Conservation (phyloP, 257 asterid genomes). For the Forsythia suspensa region DNA sequence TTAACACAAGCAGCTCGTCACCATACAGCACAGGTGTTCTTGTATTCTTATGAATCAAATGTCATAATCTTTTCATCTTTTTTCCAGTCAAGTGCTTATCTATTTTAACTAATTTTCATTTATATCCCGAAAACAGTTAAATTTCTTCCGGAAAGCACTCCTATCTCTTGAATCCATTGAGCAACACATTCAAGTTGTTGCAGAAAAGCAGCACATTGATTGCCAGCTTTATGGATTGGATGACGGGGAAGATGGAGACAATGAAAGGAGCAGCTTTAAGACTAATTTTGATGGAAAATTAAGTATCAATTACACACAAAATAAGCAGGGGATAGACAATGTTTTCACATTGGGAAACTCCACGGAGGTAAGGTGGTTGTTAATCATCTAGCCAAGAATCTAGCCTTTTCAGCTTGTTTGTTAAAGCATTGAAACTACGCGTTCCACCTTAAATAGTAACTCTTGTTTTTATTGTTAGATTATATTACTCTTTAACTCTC, state of each 20-base stretch:
- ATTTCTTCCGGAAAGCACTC: slow-evolving; percentile 83
- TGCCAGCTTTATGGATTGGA: slow-evolving; percentile 61
- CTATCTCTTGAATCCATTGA: slow-evolving; percentile 87
- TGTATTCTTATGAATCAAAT: slow-evolving; percentile 16
- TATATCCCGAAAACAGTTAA: slow-evolving; percentile 52
- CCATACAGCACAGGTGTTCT: slow-evolving; percentile 86
- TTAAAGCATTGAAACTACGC: not conserved
- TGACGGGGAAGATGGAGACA: slow-evolving; percentile 46
- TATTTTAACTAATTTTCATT: slow-evolving; percentile 21
- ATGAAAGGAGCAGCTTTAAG: slow-evolving; percentile 54
- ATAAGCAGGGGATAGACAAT: slow-evolving; percentile 57
- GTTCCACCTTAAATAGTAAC: not conserved
- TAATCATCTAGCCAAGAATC: slow-evolving; percentile 5
- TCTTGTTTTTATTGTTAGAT: not conserved
- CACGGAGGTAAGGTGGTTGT: slow-evolving; percentile 57
- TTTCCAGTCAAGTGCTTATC: slow-evolving; percentile 5
- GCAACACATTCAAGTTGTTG: slow-evolving; percentile 65
- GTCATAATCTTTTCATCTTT: not conserved
- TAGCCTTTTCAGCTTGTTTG: slow-evolving; percentile 4
- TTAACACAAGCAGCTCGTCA: slow-evolving; percentile 96
- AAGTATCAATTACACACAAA: slow-evolving; percentile 65
- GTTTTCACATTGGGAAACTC: slow-evolving; percentile 51
- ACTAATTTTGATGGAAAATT: slow-evolving; percentile 61
- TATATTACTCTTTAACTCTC: not conserved
- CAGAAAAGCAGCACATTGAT: slow-evolving; percentile 82